These are phyloP conservation scores for Neurospora sublineolata DNA, from an alignment of 495 filamentous ascomycete genomes.

Conservation along the genomic window DNA sequence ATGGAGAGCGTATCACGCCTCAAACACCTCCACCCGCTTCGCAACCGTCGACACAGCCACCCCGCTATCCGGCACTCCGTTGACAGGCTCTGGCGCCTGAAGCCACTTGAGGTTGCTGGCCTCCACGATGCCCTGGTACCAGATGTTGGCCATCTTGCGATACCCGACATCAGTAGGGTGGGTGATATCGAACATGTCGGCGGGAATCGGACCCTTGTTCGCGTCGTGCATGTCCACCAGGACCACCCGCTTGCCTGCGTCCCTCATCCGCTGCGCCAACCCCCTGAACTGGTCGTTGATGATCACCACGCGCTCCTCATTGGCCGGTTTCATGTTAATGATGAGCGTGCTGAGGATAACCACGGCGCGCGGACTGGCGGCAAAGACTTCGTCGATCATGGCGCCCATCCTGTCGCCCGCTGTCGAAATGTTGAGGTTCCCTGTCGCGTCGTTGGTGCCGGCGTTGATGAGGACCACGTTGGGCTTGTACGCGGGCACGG, in stretches of 20 bases:
- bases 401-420: conserved; percentile 23
- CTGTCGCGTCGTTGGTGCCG: conserved; percentile 39
- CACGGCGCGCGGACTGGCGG: conserved; percentile 28
- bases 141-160: conserved; percentile 42
- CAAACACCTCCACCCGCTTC: background rate
- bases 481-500: conserved; percentile 25
- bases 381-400: conserved; percentile 29
- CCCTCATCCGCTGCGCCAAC: conserved; percentile 22
- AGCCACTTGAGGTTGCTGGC: conserved; percentile 17
- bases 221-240: conserved; percentile 38
- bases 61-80: conserved; percentile 13
- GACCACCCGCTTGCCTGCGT: conserved; percentile 22
- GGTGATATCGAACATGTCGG: conserved; percentile 34
- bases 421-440: conserved; percentile 12
- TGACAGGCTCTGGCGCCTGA: conserved; percentile 11
- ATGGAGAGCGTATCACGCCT: background rate
- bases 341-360: conserved; percentile 41
- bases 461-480: conserved; percentile 39
- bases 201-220: conserved; percentile 13
- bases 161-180: conserved; percentile 43
- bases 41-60: background rate
- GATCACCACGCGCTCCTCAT: conserved; percentile 17
- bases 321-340: conserved; percentile 17
- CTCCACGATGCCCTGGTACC: conserved; percentile 31
- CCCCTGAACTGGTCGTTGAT: conserved; percentile 31